Base-by-base conservation (phyloP, 176 grass and related monocot species). In the Carex cristatella region DNA sequence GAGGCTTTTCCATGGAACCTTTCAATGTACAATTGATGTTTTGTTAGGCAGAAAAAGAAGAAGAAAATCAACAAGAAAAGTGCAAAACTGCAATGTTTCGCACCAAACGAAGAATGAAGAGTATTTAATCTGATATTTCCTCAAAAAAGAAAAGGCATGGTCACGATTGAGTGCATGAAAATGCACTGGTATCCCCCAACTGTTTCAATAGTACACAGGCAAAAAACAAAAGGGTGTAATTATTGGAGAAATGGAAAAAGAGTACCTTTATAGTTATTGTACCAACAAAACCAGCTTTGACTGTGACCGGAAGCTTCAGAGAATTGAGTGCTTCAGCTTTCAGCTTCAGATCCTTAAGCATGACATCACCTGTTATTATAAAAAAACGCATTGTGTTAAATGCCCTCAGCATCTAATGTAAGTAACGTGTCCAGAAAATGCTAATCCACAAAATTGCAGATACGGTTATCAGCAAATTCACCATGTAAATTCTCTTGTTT, bases 241-340 rank as follows among this genome's bases (percentile, higher is more conserved):
- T 28, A 75, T 51, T 74, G 70, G 1, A 69, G 65, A 87, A 90
- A 72, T 15, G 4, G 44, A 84, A 63, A 63, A 69, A 57, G 80
- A 59, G 71, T 90, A 93, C 95, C 93, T 95, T 95, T 67, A 98
- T 91, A 27, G 95, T 98, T 91, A 98, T 98, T 70, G 91, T 95
- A 35, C 95, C 95, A 93, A 98, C 83, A 92, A 95, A 95, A 68
- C 95, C 95, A 87, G 93, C 93, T 98, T 98, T 98, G 56, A 98
- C 95, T 81, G 89, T 98, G 82, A 98, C 95, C 11, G 95, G 95
- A 88, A 98, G 89, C 70, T 82, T 90, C 54, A 98, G 93, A 88
- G 93, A 94, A 91, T 94, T 98, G 46, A 98, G 81, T 81, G 93
- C 93, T 93, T 98, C 95, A 81, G 95, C 95, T 69, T 95, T 95